Evolutionary conservation across 2,329 filamentous ascomycete species (phyloP), one percentile per base, ranked within the genome.

Genomic region (Fusarium continuum): DNA sequence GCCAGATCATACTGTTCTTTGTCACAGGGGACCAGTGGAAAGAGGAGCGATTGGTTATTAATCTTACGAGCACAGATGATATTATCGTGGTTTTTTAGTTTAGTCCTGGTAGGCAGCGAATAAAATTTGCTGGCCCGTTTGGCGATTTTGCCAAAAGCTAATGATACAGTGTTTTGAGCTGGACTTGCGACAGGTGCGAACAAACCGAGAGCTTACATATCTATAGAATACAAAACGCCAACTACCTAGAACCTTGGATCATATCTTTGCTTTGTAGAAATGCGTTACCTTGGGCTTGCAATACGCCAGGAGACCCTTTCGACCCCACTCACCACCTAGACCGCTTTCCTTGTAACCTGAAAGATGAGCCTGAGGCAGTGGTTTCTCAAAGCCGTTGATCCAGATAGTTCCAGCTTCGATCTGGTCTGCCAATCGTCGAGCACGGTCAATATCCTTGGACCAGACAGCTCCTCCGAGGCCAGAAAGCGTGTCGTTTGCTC

Each of bases 351-450:
- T 80, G 55, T 78, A 75, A 5, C 78, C 79, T 4, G 77, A 76
- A 46, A 79, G 79, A 3, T 77, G 74, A 6, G 61, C 73, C 3
- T 64, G 36, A 6, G 72, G 72, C 1, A 60, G 40, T 1, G 67
- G 60, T 4, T 44, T 59, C 72, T 86, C 85, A 61, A 85, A 75
- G 56, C 39, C 77, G 71, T 88, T 88, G 67, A 88, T 82, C 80
- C 84, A 88, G 1, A 88, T 82, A 3, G 74, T 81, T 0, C 86
- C 86, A 0, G 82, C 80, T 67, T 87, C 81, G 10, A 89, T 74
- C 17, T 78, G 77, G 23, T 78, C 70, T 0, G 84, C 85, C 22
- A 88, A 79, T 4, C 76, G 74, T 17, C 79, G 77, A 0, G 85
- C 85, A 8, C 77, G 74, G 1, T 75, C 75, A 5, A 83, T 40